phyloP scores from a whole-genome alignment of 192 early-diverging fungal genomes.

The Diversispora epigaea region DNA sequence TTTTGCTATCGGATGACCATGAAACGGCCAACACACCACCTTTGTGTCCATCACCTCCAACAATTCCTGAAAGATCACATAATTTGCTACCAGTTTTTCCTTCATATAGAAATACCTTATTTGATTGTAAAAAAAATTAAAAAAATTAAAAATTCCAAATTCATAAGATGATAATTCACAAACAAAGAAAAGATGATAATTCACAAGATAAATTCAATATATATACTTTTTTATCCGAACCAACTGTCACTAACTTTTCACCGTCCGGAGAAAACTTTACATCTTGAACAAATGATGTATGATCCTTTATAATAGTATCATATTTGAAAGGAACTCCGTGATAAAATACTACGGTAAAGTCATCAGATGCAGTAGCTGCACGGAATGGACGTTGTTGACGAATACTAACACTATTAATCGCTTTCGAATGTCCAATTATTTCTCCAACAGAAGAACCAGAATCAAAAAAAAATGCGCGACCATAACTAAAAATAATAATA shows the following conservation, averaged over 20 bases:
- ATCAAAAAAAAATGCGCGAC: conserved; percentile 89
- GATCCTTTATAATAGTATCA: conserved; percentile 69
- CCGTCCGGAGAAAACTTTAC: conserved; percentile 83
- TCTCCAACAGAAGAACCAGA: conserved; percentile 86
- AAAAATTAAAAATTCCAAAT: not conserved
- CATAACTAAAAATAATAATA: conserved; percentile 57
- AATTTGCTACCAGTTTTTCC: conserved; percentile 84
- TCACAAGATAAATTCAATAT: not conserved
- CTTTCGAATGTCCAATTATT: conserved; percentile 87
- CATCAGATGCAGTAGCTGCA: conserved; percentile 90
- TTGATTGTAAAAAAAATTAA: not conserved
- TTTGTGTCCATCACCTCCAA: conserved; percentile 58
- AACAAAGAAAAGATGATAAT: not conserved
- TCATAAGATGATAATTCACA: not conserved
- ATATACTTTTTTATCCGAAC: conserved; percentile 79
- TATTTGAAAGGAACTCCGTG: conserved; percentile 91
- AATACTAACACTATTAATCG: conserved; percentile 84
- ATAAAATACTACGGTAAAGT: conserved; percentile 85
- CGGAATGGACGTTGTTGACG: conserved; percentile 89
- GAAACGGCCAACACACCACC: conserved; percentile 83
- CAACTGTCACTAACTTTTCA: conserved; percentile 80
- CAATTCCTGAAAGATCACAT: conserved; percentile 46
- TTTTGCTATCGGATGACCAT: conserved; percentile 81
- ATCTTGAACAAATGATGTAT: conserved; percentile 88
- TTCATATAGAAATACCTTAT: conserved; percentile 89